Evolutionary conservation across 805 yeast genomes (phyloP).

Genomic region (Torulaspora delbrueckii): DNA sequence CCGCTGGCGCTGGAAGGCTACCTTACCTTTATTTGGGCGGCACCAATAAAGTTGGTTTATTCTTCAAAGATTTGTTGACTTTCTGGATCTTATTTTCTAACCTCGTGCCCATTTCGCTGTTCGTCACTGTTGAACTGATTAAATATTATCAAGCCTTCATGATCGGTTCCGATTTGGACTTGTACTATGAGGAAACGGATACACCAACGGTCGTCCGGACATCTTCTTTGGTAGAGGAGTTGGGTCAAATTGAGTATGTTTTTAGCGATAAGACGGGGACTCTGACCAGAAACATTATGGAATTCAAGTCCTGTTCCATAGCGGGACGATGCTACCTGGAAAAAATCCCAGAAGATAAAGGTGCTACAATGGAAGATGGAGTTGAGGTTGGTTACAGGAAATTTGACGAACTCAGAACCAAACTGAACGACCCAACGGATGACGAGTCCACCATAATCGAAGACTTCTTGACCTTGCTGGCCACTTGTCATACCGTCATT

Average conservation of each 20-base stretch:
- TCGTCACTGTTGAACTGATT: conserved; percentile 93
- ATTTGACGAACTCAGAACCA: conserved; percentile 56
- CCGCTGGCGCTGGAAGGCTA: conserved; percentile 44
- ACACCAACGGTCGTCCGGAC: conserved; percentile 95
- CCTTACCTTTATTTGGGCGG: conserved; percentile 66
- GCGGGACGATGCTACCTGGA: conserved; percentile 87
- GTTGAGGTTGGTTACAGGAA: conserved; percentile 73
- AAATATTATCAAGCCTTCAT: conserved; percentile 92
- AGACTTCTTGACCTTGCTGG: conserved; percentile 74
- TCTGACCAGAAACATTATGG: conserved; percentile 93
- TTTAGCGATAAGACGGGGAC: conserved; percentile 98
- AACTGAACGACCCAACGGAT: conserved; percentile 41
- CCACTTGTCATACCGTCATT: conserved; percentile 96
- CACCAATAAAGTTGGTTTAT: conserved; percentile 60
- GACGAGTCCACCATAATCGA: conserved; percentile 51
- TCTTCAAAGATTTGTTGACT: conserved; percentile 83
- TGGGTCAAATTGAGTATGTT: conserved; percentile 94
- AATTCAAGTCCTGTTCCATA: conserved; percentile 86
- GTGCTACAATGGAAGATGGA: conserved; percentile 69
- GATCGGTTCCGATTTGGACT: conserved; percentile 90
- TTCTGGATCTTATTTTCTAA: conserved; percentile 96
- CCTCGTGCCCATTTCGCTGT: conserved; percentile 93
- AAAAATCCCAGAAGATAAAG: conserved; percentile 86
- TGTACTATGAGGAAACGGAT: conserved; percentile 82
- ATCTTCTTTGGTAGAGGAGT: conserved; percentile 90